Percentiles rank a stretch among this genome's conserved stretches.
Conservation (phyloP, 192 early-diverging fungal genomes). For the Thamnidium elegans region DNA sequence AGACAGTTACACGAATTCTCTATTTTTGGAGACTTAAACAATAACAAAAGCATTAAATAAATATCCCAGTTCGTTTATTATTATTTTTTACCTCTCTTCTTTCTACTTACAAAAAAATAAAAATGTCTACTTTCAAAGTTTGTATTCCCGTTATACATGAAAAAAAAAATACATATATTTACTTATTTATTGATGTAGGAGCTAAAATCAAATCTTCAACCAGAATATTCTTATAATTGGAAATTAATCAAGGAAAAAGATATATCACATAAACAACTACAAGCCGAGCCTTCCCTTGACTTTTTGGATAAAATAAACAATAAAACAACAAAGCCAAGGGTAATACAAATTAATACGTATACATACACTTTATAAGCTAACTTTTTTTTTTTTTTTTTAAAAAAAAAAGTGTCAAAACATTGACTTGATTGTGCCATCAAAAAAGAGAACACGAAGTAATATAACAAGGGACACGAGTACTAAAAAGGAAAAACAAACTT, state of each 20-base stretch:
- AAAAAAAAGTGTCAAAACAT: constrained; percentile 22
- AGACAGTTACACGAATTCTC: neutral
- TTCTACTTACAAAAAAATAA: neutral
- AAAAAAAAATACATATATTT: constrained; percentile 5
- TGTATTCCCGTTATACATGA: neutral
- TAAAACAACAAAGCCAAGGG: constrained; percentile 4
- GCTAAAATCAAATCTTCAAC: neutral
- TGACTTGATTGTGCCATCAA: constrained; percentile 24
- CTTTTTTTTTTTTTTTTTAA: neutral
- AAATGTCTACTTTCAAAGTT: neutral
- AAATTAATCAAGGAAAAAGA: constrained; percentile 26
- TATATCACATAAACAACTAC: neutral
- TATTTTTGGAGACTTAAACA: too few relatives aligned
- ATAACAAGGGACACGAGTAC: neutral
- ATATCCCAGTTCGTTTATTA: neutral
- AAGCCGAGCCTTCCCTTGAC: neutral
- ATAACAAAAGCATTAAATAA: neutral
- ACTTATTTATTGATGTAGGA: neutral
- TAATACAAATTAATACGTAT: neutral
- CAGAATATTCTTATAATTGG: constrained; percentile 29
- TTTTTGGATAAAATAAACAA: constrained; percentile 11
- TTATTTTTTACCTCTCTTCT: neutral
- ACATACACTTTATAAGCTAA: neutral
- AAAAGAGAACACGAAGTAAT: constrained; percentile 15
- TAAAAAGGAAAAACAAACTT: neutral